These are phyloP conservation scores for Aspergillus tamarii DNA, from an alignment of 2,329 filamentous ascomycete genomes.

Conservation along the genomic window DNA sequence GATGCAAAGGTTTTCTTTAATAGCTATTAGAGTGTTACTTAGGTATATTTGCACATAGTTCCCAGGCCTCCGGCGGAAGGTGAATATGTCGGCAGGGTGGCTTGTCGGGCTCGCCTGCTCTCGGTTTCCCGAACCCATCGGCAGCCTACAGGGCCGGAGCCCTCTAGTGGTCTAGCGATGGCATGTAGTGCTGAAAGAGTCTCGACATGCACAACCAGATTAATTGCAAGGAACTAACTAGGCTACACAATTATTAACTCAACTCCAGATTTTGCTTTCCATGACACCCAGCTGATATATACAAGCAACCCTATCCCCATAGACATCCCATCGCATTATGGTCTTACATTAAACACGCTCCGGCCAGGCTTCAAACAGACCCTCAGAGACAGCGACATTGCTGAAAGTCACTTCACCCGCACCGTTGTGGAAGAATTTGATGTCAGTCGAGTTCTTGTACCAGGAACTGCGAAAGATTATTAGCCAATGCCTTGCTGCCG, in stretches of 20 bases:
- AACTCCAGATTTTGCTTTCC: not conserved
- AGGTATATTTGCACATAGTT: not conserved
- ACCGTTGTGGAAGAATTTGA: slow-evolving; percentile 24
- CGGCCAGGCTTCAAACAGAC: slow-evolving; percentile 26
- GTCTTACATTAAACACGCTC: slow-evolving; percentile 4
- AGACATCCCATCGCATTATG: not conserved
- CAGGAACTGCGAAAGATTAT: slow-evolving; percentile 16
- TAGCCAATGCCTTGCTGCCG: slow-evolving; percentile 5
- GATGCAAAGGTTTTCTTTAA: not conserved
- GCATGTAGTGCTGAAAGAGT: not conserved
- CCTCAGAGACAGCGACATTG: slow-evolving; percentile 20
- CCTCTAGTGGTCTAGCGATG: not conserved
- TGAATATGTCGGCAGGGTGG: not conserved
- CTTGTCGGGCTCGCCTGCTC: not conserved
- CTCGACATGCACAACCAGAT: not conserved
- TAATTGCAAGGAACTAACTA: not conserved
- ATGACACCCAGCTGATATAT: not conserved
- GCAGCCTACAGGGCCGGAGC: not conserved
- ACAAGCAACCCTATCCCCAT: not conserved
- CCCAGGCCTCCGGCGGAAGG: not conserved
- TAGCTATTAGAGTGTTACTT: not conserved
- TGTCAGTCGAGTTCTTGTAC: slow-evolving; percentile 24
- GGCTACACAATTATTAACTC: not conserved
- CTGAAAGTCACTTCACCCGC: slow-evolving; percentile 19
- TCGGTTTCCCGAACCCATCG: not conserved